Evolutionary conservation across 2,329 filamentous ascomycete genomes (phyloP), one percentile per base, ranked within the genome.

Genomic region (Talaromyces sp.): DNA sequence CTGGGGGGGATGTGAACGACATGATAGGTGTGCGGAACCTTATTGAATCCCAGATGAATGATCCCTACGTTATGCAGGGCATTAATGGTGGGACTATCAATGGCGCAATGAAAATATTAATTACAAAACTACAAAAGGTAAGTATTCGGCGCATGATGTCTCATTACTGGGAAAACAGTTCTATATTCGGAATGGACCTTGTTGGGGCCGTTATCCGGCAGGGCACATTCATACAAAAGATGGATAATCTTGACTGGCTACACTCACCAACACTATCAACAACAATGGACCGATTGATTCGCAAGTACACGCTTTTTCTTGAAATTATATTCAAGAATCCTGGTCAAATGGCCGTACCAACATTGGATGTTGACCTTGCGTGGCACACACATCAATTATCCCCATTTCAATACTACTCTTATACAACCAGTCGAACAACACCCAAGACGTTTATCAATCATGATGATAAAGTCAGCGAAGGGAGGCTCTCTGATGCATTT

Each of bases 191-290:
- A 0, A 64, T 76, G 2, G 73, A 77, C 21, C 68, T 78, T 0
- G 65, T 73, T 31, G 70, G 73, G 1, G 72, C 74, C 3, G 75
- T 78, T 2, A 70, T 76, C 46, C 69, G 75, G 5, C 76, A 77
- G 56, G 69, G 70, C 1, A 66, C 66, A 2, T 78, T 78, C 56
- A 67, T 75, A 17, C 68, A 74, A 43, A 77, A 93, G 74, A 93
- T 93, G 89, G 79, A 82, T 63, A 80, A 81, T 62, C 83, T 92
- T 39, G 87, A 91, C 70, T 94, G 89, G 89, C 76, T 92, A 1
- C 88, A 90, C 69, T 88, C 85, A 19, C 88, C 88, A 0, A 78
- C 84, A 0, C 80, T 85, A 0, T 73, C 74, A 2, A 75, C 31
- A 9, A 17, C 52, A 17, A 13, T 37, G 5, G 17, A 80, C 0